Percentiles rank a stretch among this genome's conserved stretches.
phyloP scores from a whole-genome alignment of 129 eudicot species.

The Flaveria bidentis region DNA sequence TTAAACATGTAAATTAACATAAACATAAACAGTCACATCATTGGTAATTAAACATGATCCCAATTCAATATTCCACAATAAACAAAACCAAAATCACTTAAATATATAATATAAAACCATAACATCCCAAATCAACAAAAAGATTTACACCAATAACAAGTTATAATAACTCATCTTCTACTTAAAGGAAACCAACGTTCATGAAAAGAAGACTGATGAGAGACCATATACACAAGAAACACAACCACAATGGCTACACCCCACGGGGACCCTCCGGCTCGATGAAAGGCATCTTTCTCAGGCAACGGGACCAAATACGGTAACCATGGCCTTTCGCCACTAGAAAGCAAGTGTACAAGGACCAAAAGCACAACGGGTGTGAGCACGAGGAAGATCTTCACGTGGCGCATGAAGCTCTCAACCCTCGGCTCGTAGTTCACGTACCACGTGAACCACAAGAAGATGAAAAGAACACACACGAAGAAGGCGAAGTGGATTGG shows the following conservation, averaged over 20 bases:
- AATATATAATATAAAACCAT: not conserved
- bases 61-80: not conserved
- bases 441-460: conserved; percentile 65
- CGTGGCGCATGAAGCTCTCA: conserved; percentile 44
- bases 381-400: conserved; percentile 54
- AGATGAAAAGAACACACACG: conserved; percentile 44
- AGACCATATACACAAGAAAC: conserved; percentile 59
- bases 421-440: conserved; percentile 56
- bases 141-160: not conserved
- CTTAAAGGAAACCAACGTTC: conserved; percentile 72
- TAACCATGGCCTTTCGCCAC: conserved; percentile 36
- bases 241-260: conserved; percentile 64
- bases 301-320: conserved; percentile 51
- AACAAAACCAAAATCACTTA: conserved; percentile 6
- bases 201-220: conserved; percentile 49
- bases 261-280: conserved; percentile 72
- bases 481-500: conserved; percentile 62
- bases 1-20: too few species aligned
- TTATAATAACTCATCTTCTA: conserved; percentile 31
- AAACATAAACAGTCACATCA: not conserved
- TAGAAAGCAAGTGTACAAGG: conserved; percentile 57
- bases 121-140: not conserved
- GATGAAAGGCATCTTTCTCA: conserved; percentile 56
- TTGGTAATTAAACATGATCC: not conserved
- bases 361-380: conserved; percentile 60